Percentiles rank a stretch among this genome's conserved stretches.
phyloP scores from a whole-genome alignment of 768 basidiomycete genomes.

The Grammothele lineata region DNA sequence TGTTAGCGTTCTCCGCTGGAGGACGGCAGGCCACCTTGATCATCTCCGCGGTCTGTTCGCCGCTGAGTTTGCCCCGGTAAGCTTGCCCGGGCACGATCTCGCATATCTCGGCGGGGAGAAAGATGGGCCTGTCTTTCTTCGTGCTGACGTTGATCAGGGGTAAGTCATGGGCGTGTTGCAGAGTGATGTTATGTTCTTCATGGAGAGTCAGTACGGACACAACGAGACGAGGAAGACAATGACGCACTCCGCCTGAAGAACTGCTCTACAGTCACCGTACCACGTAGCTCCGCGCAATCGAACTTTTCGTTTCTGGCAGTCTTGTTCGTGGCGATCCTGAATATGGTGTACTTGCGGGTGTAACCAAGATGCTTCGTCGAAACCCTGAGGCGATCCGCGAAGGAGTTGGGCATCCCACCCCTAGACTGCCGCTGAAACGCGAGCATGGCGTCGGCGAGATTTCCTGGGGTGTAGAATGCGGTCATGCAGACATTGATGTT shows the following conservation, averaged over 20 bases:
- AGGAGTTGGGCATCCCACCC: constrained; percentile 42
- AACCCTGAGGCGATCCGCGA: constrained; percentile 54
- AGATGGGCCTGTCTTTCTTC: constrained; percentile 26
- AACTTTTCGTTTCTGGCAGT: constrained; percentile 37
- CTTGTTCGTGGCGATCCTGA: constrained; percentile 17
- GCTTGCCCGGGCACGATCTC: constrained; percentile 55
- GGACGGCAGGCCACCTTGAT: constrained; percentile 62
- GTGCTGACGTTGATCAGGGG: constrained; percentile 33
- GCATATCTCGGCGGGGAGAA: constrained; percentile 70
- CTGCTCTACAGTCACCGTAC: constrained; percentile 52
- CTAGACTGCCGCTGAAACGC: constrained; percentile 40
- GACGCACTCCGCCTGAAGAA: constrained; percentile 63
- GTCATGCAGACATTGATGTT: constrained; percentile 54
- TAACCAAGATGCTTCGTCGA: constrained; percentile 53
- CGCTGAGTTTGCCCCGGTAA: constrained; percentile 56
- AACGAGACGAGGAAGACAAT: constrained; percentile 4
- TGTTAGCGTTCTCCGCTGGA: constrained; percentile 53
- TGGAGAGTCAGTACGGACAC: background rate
- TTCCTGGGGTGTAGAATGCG: constrained; percentile 54
- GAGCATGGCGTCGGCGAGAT: constrained; percentile 54
- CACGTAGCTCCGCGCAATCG: constrained; percentile 52
- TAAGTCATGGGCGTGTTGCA: constrained; percentile 37
- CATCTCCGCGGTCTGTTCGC: constrained; percentile 66
- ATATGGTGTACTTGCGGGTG: constrained; percentile 41
- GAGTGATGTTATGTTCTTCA: constrained; percentile 53